These are phyloP conservation scores for Pisolithus sp. DNA, from an alignment of 768 basidiomycete species.

Conservation along the genomic window DNA sequence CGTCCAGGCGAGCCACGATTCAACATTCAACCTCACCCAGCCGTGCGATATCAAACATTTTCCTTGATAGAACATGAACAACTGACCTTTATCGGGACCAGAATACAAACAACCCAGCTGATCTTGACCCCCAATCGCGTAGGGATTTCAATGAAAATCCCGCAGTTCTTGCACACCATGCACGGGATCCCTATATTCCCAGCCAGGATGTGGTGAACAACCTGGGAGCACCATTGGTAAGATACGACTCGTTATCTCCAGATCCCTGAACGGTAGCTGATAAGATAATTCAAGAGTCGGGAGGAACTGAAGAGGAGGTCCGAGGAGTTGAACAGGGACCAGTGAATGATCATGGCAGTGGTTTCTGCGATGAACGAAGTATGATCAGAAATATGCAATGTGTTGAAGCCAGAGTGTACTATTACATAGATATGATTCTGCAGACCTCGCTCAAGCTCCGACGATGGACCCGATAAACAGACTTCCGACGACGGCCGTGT, in stretches of 20 bases:
- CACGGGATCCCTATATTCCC: conserved; percentile 47
- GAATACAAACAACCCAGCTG: conserved; percentile 57
- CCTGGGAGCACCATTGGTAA: conserved; percentile 43
- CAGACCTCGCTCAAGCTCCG: too few species aligned
- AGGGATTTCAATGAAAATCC: conserved; percentile 34
- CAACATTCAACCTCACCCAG: conserved; percentile 56
- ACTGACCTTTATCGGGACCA: conserved; percentile 13
- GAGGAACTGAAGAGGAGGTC: conserved; percentile 44
- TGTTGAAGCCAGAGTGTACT: too few species aligned
- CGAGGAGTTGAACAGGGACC: conserved; percentile 40
- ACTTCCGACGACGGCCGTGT: too few species aligned
- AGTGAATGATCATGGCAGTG: too few species aligned
- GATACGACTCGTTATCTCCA: conserved; percentile 8
- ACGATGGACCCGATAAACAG: too few species aligned
- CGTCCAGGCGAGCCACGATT: conserved; percentile 33
- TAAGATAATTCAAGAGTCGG: conserved; percentile 31
- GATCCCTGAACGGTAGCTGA: neutral
- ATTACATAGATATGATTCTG: too few species aligned
- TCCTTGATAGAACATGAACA: neutral
- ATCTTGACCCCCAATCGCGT: conserved; percentile 35
- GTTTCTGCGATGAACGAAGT: too few species aligned
- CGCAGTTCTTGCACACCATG: conserved; percentile 39
- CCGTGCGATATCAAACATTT: conserved; percentile 32
- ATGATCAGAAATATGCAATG: too few species aligned
- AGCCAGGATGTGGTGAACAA: conserved; percentile 37